Evolutionary conservation across 805 yeast species (phyloP).

Genomic region (Suhomyces sp.): DNA sequence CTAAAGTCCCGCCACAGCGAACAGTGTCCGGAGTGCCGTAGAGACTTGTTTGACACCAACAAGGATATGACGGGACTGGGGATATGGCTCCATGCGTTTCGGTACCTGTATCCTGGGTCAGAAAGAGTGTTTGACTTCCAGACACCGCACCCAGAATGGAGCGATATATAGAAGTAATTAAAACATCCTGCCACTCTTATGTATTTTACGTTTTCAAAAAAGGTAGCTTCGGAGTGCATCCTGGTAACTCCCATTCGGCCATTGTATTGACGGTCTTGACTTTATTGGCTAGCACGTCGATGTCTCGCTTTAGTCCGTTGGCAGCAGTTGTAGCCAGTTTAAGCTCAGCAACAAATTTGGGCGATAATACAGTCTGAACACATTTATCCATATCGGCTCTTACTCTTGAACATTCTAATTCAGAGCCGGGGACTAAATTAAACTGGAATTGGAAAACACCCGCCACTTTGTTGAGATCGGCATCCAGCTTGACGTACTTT

Average conservation of each 20-base stretch:
- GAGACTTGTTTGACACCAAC: conserved; percentile 27
- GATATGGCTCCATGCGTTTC: conserved; percentile 49
- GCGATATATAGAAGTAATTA: conserved; percentile 23
- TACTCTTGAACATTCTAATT: conserved; percentile 13
- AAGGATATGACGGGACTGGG: conserved; percentile 26
- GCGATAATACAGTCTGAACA: conserved; percentile 6
- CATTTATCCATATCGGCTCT: conserved; percentile 11
- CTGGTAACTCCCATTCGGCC: conserved; percentile 14
- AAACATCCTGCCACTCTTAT: too few relatives aligned
- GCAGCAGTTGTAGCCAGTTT: not conserved
- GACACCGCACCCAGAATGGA: conserved; percentile 50
- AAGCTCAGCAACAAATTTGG: not conserved
- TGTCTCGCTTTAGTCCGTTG: conserved; percentile 3
- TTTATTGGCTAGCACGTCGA: not conserved
- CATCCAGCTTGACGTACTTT: not conserved
- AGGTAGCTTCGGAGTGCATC: conserved; percentile 23
- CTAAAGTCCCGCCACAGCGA: conserved; percentile 22
- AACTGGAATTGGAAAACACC: conserved; percentile 26
- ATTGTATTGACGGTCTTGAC: conserved; percentile 7
- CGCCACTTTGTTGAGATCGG: conserved; percentile 13
- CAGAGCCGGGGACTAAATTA: conserved; percentile 18
- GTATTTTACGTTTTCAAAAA: conserved; percentile 9
- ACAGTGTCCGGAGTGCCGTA: conserved; percentile 34
- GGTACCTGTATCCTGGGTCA: conserved; percentile 24
- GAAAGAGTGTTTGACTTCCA: conserved; percentile 35